phyloP scores from a whole-genome alignment of 1,284 basidiomycete genomes.

The Ganoderma meredithae region DNA sequence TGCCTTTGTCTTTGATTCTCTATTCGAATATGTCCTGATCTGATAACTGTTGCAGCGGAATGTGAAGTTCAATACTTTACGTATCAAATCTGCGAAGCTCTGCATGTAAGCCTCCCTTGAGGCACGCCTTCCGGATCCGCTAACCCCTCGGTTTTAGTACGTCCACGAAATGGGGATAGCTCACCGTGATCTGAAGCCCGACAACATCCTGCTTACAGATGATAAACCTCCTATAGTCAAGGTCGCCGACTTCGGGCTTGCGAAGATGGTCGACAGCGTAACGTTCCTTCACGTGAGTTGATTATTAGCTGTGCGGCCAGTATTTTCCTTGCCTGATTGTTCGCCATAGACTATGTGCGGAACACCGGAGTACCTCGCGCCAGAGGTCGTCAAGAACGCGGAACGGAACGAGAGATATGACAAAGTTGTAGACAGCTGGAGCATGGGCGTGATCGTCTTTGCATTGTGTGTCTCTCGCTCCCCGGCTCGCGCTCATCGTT shows the following conservation, averaged over 20 bases:
- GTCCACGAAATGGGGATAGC: constrained; percentile 78
- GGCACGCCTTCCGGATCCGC: neutral
- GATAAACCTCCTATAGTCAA: constrained; percentile 73
- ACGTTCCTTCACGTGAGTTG: constrained; percentile 69
- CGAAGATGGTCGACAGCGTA: constrained; percentile 81
- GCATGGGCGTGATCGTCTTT: constrained; percentile 18
- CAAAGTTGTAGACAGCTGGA: constrained; percentile 19
- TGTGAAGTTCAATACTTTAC: constrained; percentile 65
- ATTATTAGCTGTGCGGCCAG: constrained; percentile 10
- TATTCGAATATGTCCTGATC: neutral
- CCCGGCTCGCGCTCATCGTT: neutral
- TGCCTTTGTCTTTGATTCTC: neutral
- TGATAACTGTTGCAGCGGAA: constrained; percentile 56
- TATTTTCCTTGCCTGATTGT: neutral
- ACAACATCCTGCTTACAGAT: constrained; percentile 81
- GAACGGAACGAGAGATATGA: constrained; percentile 11
- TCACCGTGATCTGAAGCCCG: constrained; percentile 93
- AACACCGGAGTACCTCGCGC: constrained; percentile 17
- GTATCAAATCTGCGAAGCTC: constrained; percentile 76
- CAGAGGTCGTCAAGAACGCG: constrained; percentile 10
- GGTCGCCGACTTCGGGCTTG: constrained; percentile 93
- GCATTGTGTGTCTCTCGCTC: constrained; percentile 6
- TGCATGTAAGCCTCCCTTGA: constrained; percentile 54
- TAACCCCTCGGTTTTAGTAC: constrained; percentile 54
- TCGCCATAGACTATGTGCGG: constrained; percentile 19